Conservation (phyloP, 352 stramenopile genomes). For the Phytophthora pluvialis region DNA sequence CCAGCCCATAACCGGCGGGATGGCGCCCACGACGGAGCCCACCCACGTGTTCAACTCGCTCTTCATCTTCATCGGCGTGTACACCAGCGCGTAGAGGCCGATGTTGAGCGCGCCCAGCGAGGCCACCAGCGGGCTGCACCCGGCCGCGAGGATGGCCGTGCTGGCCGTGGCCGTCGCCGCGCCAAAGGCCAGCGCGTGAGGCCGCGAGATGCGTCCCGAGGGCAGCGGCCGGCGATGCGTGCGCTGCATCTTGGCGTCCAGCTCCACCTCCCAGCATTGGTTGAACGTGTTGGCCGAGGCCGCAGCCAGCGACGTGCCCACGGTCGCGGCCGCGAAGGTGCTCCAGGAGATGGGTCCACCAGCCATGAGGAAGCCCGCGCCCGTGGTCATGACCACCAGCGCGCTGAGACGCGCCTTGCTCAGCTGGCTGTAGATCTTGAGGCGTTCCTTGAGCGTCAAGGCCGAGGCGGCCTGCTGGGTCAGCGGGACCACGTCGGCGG, state of each 20-base stretch:
- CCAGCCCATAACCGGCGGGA: constrained; percentile 99
- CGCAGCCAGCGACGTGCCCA: constrained; percentile 95
- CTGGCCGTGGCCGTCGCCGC: constrained; percentile 88
- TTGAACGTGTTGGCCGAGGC: constrained; percentile 98
- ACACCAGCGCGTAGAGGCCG: constrained; percentile 97
- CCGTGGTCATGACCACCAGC: constrained; percentile 97
- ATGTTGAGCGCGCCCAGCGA: constrained; percentile 98
- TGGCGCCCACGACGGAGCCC: constrained; percentile 97
- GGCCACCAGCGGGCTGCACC: constrained; percentile 96
- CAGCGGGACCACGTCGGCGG: constrained; percentile 24
- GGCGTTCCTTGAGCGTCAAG: constrained; percentile 68
- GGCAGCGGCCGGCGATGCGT: constrained; percentile 95
- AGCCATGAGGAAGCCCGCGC: constrained; percentile 96
- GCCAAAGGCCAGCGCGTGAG: constrained; percentile 87
- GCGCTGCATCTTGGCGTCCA: constrained; percentile 97
- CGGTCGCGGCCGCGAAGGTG: constrained; percentile 87
- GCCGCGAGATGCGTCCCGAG: constrained; percentile 76
- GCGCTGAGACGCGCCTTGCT: constrained; percentile 94
- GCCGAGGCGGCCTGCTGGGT: constrained; percentile 12
- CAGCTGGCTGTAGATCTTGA: constrained; percentile 90
- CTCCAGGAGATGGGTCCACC: constrained; percentile 92
- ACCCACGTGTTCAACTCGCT: constrained; percentile 99
- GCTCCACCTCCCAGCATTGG: constrained; percentile 96
- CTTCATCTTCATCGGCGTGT: constrained; percentile 98
- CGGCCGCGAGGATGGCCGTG: constrained; percentile 88